phyloP scores from a whole-genome alignment of 768 basidiomycete species.

The Dictyophora rubrovolvata region DNA sequence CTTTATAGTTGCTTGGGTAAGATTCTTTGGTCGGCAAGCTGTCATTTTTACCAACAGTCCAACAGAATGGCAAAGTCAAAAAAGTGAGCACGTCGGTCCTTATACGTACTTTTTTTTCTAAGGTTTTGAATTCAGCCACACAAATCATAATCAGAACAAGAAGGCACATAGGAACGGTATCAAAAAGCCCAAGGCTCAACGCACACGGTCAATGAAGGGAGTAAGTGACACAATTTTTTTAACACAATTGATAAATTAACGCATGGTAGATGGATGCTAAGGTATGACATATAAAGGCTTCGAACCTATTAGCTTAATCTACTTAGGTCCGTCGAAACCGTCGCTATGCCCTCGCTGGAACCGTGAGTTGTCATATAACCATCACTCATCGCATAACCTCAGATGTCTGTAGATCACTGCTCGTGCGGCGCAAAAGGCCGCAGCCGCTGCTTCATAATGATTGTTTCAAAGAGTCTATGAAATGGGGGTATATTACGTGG shows the following conservation, averaged over 20 bases:
- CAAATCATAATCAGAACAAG: slow-evolving; percentile 92
- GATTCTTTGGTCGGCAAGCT: not conserved
- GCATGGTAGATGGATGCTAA: slow-evolving; percentile 62
- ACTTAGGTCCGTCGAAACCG: slow-evolving; percentile 79
- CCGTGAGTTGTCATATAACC: slow-evolving; percentile 37
- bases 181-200: slow-evolving; percentile 65
- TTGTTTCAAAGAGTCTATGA: not conserved
- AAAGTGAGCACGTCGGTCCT: slow-evolving; percentile 50
- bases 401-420: slow-evolving; percentile 46
- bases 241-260: slow-evolving; percentile 5
- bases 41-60: not conserved
- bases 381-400: not conserved
- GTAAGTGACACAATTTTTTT: slow-evolving; percentile 41
- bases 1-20: not conserved
- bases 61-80: slow-evolving; percentile 89
- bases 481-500: not conserved
- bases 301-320: slow-evolving; percentile 6
- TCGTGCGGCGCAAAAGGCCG: slow-evolving; percentile 44
- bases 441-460: slow-evolving; percentile 29
- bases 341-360: slow-evolving; percentile 59
- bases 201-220: slow-evolving; percentile 79
- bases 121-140: slow-evolving; percentile 44
- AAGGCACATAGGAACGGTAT: slow-evolving; percentile 99
- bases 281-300: slow-evolving; percentile 28
- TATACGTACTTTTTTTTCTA: slow-evolving; percentile 1